phyloP scores from a whole-genome alignment of 257 asterid species.

The Solanum chaucha region DNA sequence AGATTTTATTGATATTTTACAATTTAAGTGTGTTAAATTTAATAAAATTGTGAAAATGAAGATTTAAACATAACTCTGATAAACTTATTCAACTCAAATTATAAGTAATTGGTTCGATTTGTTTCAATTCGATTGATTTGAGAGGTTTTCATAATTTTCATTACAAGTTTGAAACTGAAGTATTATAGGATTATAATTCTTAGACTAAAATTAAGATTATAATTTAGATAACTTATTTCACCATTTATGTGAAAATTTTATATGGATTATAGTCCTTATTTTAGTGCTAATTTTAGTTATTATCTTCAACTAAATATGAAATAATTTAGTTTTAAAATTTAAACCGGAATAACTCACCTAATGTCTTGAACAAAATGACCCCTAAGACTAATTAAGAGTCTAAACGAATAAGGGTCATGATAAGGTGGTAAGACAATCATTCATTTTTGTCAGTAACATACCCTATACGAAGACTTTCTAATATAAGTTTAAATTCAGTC shows the following conservation, averaged over 20 bases:
- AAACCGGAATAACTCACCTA: rapidly evolving
- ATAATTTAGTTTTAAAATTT: no score
- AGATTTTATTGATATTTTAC: neutral
- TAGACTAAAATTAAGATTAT: no score
- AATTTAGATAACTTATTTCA: no score
- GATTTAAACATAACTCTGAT: no score
- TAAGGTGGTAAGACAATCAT: neutral
- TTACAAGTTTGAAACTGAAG: neutral
- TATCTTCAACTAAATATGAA: no score
- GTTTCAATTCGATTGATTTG: no score
- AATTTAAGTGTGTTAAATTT: neutral
- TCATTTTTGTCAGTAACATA: neutral
- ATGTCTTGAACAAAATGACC: neutral
- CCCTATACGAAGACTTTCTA: neutral
- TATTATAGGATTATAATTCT: no score
- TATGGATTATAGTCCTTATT: neutral
- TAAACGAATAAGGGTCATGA: neutral
- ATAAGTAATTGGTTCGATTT: no score
- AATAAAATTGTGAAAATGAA: neutral
- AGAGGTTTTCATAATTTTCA: neutral
- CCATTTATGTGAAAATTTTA: no score
- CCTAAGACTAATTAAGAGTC: no score
- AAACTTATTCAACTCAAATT: neutral
- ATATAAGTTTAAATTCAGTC: no score
- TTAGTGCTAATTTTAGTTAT: neutral